phyloP scores from a whole-genome alignment of 2,329 filamentous ascomycete species.

The Mariannaea sp. region DNA sequence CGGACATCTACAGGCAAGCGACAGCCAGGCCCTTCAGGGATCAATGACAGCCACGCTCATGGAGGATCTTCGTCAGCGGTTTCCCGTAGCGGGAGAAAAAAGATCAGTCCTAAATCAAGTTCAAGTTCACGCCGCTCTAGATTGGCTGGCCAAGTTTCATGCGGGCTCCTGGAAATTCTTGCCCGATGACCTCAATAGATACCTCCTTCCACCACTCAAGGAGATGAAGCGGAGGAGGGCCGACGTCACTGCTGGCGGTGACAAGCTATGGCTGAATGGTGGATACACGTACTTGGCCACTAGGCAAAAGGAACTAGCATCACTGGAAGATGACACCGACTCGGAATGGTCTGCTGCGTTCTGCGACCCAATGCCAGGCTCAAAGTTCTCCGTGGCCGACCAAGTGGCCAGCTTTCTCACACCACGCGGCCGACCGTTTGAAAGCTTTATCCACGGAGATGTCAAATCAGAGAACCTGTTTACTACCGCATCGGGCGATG shows the following conservation, averaged over 20 bases:
- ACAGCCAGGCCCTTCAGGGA: constrained; percentile 40
- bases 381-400: constrained; percentile 51
- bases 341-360: constrained; percentile 62
- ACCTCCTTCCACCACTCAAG: constrained; percentile 60
- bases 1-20: constrained; percentile 31
- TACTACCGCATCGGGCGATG: constrained; percentile 52
- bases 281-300: constrained; percentile 73
- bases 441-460: constrained; percentile 70
- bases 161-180: constrained; percentile 53
- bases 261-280: constrained; percentile 64
- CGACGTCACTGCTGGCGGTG: constrained; percentile 18
- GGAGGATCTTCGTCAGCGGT: constrained; percentile 58
- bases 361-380: constrained; percentile 43
- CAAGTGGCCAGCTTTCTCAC: constrained; percentile 57
- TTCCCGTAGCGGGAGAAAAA: constrained; percentile 62
- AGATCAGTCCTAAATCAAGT: constrained; percentile 49
- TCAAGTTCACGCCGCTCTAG: constrained; percentile 59
- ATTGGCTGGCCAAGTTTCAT: constrained; percentile 69
- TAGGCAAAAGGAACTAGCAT: constrained; percentile 58
- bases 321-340: constrained; percentile 49
- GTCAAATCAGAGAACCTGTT: constrained; percentile 74
- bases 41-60: constrained; percentile 62
- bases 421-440: constrained; percentile 49
- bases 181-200: constrained; percentile 37
- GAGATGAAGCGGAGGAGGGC: constrained; percentile 47